A percentile compares a stretch with the other conserved stretches of the same genome.
These are phyloP conservation scores for Aureobasidium melanogenum DNA, from an alignment of 2,329 filamentous ascomycete species.

Conservation along the genomic window DNA sequence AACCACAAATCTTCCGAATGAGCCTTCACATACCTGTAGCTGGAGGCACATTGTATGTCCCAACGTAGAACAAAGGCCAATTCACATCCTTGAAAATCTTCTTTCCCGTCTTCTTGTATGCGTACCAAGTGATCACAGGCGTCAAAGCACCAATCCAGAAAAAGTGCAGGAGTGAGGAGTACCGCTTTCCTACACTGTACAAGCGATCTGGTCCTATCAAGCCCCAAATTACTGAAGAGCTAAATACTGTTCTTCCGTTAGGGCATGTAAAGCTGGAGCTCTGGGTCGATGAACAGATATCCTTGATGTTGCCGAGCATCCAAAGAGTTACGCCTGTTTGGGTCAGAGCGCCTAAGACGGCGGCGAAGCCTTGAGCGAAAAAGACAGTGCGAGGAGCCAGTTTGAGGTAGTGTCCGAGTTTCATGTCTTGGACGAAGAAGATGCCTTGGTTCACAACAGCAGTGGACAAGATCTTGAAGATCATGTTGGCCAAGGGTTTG, in stretches of 20 bases:
- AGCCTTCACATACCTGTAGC: constrained; percentile 35
- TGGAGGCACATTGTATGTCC: constrained; percentile 57
- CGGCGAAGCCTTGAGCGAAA: constrained; percentile 65
- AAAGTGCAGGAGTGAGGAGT: constrained; percentile 40
- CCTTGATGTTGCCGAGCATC: constrained; percentile 73
- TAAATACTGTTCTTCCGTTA: constrained; percentile 81
- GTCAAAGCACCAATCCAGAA: constrained; percentile 42
- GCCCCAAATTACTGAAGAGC: constrained; percentile 76
- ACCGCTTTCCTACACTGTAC: constrained; percentile 40
- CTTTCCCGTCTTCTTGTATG: constrained; percentile 30
- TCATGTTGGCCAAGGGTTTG: constrained; percentile 83
- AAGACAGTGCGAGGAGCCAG: constrained; percentile 70
- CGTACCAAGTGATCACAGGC: constrained; percentile 34
- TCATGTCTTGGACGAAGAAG: constrained; percentile 55
- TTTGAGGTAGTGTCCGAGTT: constrained; percentile 83
- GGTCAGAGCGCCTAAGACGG: constrained; percentile 66
- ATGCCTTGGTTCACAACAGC: constrained; percentile 46
- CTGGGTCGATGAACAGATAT: constrained; percentile 69
- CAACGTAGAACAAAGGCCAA: constrained; percentile 69
- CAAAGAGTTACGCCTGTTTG: constrained; percentile 82
- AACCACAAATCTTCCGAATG: background rate
- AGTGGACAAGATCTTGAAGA: constrained; percentile 85
- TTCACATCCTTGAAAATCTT: constrained; percentile 20
- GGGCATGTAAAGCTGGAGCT: constrained; percentile 83
- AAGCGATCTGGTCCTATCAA: constrained; percentile 43